These are phyloP conservation scores for Talinum fruticosum DNA, from an alignment of 148 eudicot species.

Conservation along the genomic window DNA sequence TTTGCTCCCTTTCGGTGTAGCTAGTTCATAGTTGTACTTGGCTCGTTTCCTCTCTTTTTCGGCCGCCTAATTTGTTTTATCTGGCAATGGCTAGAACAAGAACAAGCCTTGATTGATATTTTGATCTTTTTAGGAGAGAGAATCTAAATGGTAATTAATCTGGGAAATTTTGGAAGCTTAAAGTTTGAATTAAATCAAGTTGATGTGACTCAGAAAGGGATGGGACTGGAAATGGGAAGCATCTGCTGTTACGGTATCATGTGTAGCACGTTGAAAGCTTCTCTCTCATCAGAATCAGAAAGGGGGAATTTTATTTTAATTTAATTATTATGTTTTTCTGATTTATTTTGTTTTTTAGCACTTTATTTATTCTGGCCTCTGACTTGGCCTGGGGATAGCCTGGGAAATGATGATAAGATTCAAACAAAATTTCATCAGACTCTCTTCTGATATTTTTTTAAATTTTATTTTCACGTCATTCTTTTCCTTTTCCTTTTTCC, in stretches of 20 bases:
- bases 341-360: neutral
- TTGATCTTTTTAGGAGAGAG: neutral
- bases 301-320: neutral
- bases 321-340: neutral
- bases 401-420: conserved; percentile 13
- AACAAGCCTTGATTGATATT: neutral
- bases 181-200: too few species aligned
- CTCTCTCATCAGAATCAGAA: too few species aligned
- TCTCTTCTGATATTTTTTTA: neutral
- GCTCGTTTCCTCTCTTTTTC: neutral
- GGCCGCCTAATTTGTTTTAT: conserved; percentile 2
- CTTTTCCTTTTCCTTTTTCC: too few species aligned
- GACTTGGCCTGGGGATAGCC: neutral
- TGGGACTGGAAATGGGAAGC: conserved; percentile 14
- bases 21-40: neutral
- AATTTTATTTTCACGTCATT: too few species aligned
- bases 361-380: neutral
- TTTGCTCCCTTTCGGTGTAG: neutral
- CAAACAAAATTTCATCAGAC: neutral
- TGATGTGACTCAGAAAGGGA: neutral
- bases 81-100: neutral
- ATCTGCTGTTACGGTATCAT: conserved; percentile 16
- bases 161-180: neutral
- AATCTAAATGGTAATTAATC: neutral
- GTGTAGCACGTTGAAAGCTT: conserved; percentile 17